phyloP scores from a whole-genome alignment of 768 basidiomycete species.

The Panaeolus papilionaceus region DNA sequence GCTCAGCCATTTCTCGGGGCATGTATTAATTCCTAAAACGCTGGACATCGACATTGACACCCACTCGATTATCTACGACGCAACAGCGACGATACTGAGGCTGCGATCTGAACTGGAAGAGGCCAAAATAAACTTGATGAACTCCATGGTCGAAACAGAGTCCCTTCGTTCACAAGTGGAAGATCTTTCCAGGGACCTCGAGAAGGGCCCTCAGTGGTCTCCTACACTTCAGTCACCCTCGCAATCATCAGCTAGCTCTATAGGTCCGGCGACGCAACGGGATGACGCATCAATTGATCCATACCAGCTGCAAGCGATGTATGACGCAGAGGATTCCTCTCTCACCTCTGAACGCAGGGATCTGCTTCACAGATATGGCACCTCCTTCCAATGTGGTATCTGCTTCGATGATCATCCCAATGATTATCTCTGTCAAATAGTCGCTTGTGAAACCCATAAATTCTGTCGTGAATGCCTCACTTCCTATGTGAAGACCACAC shows the following conservation, averaged over 20 bases:
- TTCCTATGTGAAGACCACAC: slow-evolving; percentile 44
- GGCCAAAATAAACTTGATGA: slow-evolving; percentile 37
- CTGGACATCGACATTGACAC: slow-evolving; percentile 11
- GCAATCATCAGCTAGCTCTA: no score
- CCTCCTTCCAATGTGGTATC: slow-evolving; percentile 55
- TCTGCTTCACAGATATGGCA: slow-evolving; percentile 15
- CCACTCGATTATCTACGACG: slow-evolving; percentile 39
- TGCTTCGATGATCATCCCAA: slow-evolving; percentile 53
- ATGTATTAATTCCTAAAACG: slow-evolving; percentile 51
- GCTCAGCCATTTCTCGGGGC: slow-evolving; percentile 63
- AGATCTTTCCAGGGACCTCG: slow-evolving; percentile 12
- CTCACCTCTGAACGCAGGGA: slow-evolving; percentile 17
- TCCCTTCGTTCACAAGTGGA: neutral
- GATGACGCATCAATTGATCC: neutral
- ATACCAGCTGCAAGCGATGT: slow-evolving; percentile 20
- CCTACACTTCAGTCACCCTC: no score
- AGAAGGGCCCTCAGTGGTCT: neutral
- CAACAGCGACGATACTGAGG: slow-evolving; percentile 54
- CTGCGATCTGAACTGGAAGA: slow-evolving; percentile 47
- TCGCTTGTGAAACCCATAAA: slow-evolving; percentile 47
- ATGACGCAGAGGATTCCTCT: slow-evolving; percentile 19
- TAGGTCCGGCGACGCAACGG: no score
- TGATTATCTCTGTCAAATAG: slow-evolving; percentile 31
- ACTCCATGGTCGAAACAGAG: slow-evolving; percentile 23
- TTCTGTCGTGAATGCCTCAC: slow-evolving; percentile 62